Percentiles rank a stretch among this genome's conserved stretches.
Conservation (phyloP, 2,329 filamentous ascomycete species). For the Botrytis hyacinthi region DNA sequence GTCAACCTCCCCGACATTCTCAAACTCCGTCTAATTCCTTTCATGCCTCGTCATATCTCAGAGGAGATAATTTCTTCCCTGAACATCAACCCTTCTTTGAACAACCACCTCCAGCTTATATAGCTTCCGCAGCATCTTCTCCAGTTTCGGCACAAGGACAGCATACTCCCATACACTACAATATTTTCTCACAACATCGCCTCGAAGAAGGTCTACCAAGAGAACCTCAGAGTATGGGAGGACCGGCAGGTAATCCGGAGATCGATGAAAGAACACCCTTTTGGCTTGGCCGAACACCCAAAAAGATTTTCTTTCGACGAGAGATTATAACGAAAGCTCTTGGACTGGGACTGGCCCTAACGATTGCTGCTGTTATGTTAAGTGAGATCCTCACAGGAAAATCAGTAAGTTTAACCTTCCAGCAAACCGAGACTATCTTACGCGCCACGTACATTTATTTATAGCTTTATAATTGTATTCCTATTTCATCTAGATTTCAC, state of each 20-base stretch:
- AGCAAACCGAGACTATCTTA: background rate
- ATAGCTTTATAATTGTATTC: no score
- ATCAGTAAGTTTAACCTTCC: background rate
- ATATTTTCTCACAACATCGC: conserved; percentile 31
- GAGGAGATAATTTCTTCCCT: background rate
- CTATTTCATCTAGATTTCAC: background rate
- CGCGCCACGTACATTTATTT: background rate
- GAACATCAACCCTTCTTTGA: conserved; percentile 14
- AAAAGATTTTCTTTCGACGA: conserved; percentile 17
- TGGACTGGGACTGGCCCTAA: conserved; percentile 28
- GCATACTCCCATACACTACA: conserved; percentile 27
- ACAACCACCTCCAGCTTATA: conserved; percentile 35
- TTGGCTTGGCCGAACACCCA: conserved; percentile 19
- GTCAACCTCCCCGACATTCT: background rate
- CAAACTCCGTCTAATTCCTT: background rate
- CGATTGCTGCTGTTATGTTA: conserved; percentile 3
- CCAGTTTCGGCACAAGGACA: conserved; percentile 10
- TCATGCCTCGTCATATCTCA: background rate
- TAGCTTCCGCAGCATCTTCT: conserved; percentile 1
- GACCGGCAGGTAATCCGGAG: conserved; percentile 24
- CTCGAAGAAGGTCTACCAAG: conserved; percentile 29
- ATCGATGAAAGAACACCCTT: conserved; percentile 31
- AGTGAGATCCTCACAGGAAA: background rate
- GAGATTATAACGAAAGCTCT: conserved; percentile 24
- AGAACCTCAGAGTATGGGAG: conserved; percentile 37